Evolutionary conservation across 1,284 basidiomycete genomes (phyloP), one percentile per base, ranked within the genome.

Genomic region (Austropuccinia psidii): DNA sequence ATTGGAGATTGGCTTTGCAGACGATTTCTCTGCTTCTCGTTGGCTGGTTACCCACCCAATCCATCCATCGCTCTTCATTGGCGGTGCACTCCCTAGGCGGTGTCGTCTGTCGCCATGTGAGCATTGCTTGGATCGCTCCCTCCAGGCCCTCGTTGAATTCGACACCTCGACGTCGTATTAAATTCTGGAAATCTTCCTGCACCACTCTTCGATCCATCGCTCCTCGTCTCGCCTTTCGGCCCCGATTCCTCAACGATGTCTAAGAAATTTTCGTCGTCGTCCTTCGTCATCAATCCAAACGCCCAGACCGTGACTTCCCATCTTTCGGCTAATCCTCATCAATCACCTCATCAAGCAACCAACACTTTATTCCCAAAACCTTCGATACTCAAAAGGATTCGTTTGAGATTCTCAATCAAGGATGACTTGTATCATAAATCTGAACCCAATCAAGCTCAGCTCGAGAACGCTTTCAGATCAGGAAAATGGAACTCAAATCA

Each of bases 361-460:
- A 24, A 47, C 31, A 39, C 35, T 17, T 45, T 79, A n/a, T 79
- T 79, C 35, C 76, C 77, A 29, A 77, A 77, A 55, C 78, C 78
- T 1, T 77, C 62, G 61, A 57, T 77, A 17, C 39, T 72, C 29
- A 76, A 76, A 65, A 58, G 78, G 4, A 55, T 78, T 29, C 75
- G 77, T 64, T 73, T 77, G 19, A 74, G 78, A 31, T 77, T 77
- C 75, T 75, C 74, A 65, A 79, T 79, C 75, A 79, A 79, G 72
- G 76, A 76, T 33, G 77, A 79, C 65, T 60, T 79, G 9, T 75
- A 77, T 37, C 74, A 77, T 50, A 77, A 77, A 27, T 74, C 76
- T 60, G 43, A 58, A 58, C 67, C 67, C 17, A 58, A 31, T 8
- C 39, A 52, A 43, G 21, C 41, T 19, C 67, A 69, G 35, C 57